These are phyloP conservation scores for Mortierella sp. DNA, from an alignment of 371 early-diverging fungal species.

Conservation along the genomic window DNA sequence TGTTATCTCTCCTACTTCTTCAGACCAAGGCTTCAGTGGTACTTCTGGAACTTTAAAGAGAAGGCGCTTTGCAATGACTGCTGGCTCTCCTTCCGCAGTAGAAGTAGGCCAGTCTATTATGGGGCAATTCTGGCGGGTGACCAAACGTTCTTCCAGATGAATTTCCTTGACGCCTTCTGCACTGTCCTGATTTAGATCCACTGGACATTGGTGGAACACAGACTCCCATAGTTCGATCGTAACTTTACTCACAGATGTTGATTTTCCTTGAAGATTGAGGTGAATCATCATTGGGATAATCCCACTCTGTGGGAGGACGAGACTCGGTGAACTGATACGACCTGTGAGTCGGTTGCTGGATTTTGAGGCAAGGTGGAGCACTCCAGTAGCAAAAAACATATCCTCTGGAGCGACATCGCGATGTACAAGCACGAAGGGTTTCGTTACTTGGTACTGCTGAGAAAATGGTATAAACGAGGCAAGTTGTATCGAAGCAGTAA, in stretches of 20 bases:
- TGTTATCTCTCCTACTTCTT: background rate
- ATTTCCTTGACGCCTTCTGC: background rate
- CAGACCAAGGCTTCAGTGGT: constrained; percentile 9
- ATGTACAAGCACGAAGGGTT: constrained; percentile 11
- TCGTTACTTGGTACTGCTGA: constrained; percentile 12
- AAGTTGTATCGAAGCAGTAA: constrained; percentile 11
- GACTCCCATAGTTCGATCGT: constrained; percentile 27
- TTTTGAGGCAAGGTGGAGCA: constrained; percentile 9
- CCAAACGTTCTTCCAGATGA: constrained; percentile 15
- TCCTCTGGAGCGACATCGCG: background rate
- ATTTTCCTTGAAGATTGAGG: constrained; percentile 10
- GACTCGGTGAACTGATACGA: background rate
- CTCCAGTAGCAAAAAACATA: background rate
- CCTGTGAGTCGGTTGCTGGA: constrained; percentile 5
- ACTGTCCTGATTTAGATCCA: background rate
- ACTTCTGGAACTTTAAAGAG: constrained; percentile 16
- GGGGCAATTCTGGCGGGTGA: constrained; percentile 18
- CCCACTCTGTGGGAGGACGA: constrained; percentile 8
- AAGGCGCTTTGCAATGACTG: constrained; percentile 4
- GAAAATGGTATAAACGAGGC: constrained; percentile 25
- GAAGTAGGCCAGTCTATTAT: constrained; percentile 11
- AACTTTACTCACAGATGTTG: constrained; percentile 13
- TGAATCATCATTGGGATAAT: constrained; percentile 12
- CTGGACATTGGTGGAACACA: background rate
- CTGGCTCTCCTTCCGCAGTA: background rate